Evolutionary conservation across 179 eudicot genomes (phyloP).

Genomic region (Pouteria campechiana): DNA sequence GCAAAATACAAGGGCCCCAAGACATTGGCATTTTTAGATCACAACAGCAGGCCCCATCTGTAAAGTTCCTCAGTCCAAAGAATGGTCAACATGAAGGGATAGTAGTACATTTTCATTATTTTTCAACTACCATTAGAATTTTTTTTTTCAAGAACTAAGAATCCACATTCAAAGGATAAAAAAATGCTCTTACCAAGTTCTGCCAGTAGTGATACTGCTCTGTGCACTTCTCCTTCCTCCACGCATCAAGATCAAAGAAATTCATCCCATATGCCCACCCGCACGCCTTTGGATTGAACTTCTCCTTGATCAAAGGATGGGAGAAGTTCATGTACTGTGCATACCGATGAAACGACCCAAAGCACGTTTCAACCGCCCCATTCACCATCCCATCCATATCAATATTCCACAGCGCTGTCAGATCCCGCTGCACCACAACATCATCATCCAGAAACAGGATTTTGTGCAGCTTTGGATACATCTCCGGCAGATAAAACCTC

Average conservation of each 20-base stretch:
- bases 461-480: conserved; percentile 79
- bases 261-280: conserved; percentile 99
- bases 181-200: conserved; percentile 65
- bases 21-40: too few relatives aligned
- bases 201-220: conserved; percentile 89
- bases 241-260: conserved; percentile 85
- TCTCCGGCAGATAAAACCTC: conserved; percentile 86
- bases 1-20: too few relatives aligned
- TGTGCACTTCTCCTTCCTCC: conserved; percentile 76
- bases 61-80: too few relatives aligned
- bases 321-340: conserved; percentile 96
- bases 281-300: conserved; percentile 87
- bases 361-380: conserved; percentile 94
- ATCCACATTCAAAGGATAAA: too few relatives aligned
- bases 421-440: conserved; percentile 79
- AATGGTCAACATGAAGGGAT: too few relatives aligned
- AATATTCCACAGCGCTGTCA: conserved; percentile 84
- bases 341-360: conserved; percentile 88
- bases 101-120: too few relatives aligned
- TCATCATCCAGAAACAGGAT: conserved; percentile 90
- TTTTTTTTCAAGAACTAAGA: too few relatives aligned
- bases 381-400: conserved; percentile 97
- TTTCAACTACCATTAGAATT: too few relatives aligned
- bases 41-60: too few relatives aligned
- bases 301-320: conserved; percentile 80